These are phyloP conservation scores for Taiozyma sp. DNA, from an alignment of 1,139 yeast species.

Conservation along the genomic window DNA sequence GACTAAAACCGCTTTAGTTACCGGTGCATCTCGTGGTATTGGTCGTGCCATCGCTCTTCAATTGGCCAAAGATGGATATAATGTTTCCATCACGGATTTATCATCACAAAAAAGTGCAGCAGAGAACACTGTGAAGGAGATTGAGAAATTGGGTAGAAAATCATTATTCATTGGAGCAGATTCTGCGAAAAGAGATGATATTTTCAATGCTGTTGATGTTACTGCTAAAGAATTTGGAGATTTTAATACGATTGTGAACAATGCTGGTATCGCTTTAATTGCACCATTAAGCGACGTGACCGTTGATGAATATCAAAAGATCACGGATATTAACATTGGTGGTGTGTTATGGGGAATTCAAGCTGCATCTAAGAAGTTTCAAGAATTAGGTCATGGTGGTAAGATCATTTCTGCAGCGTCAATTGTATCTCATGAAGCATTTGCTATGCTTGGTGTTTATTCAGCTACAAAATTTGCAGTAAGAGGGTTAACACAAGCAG, in stretches of 20 bases:
- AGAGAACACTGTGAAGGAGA: too few species aligned
- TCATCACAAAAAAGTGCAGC: constrained; percentile 1
- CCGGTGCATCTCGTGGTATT: constrained; percentile 32
- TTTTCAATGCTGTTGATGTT: constrained; percentile 23
- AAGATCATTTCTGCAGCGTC: constrained; percentile 28
- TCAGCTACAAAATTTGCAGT: constrained; percentile 28
- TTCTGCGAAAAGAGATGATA: constrained; percentile 20
- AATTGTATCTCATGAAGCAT: constrained; percentile 22
- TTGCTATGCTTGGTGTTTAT: constrained; percentile 22
- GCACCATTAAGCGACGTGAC: constrained; percentile 22
- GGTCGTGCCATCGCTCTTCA: constrained; percentile 27
- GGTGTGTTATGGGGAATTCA: constrained; percentile 26
- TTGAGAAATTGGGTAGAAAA: too few species aligned
- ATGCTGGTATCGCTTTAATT: constrained; percentile 28
- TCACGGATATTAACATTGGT: constrained; percentile 24
- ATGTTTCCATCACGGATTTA: constrained; percentile 25
- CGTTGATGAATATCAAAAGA: constrained; percentile 18
- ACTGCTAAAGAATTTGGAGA: constrained; percentile 24
- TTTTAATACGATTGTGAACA: constrained; percentile 28
- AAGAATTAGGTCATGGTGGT: constrained; percentile 22
- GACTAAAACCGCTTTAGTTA: constrained; percentile 26
- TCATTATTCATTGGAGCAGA: constrained; percentile 17
- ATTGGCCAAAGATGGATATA: constrained; percentile 22
- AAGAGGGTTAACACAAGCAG: constrained; percentile 26
- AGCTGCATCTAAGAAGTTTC: constrained; percentile 27